Evolutionary conservation across 371 early-diverging fungal species (phyloP), one percentile per base, ranked within the genome.

Genomic region (Mortierella sp.): DNA sequence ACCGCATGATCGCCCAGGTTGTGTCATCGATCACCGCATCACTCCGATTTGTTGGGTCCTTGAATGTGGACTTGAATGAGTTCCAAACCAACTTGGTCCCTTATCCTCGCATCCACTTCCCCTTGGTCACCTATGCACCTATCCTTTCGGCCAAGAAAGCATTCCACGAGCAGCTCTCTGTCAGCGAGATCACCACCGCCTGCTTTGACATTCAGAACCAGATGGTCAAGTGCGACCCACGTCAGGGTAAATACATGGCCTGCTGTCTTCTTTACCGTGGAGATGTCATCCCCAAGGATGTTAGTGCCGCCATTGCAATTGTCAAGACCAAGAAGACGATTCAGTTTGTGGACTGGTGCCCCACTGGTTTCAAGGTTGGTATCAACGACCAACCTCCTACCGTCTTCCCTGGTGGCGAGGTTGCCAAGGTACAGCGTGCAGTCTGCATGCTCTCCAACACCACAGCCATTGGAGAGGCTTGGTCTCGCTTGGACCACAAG

Each of bases 11-110:
- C 85, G 99, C 99, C 67, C 99, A 99, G 88, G 99, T 99, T 49
- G 99, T 99, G 45, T 99, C 99, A 43, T 99, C 99, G 66, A 98
- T 99, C 90, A 99, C 99, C 64, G 98, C 99, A 26, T 98, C 99
- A 49, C 92, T 99, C 54, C 96, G 99, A 84, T 99, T 99, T 89
- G 95, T 94, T 72, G 99, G 99, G 64, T 93, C 95, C 43, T 90
- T 98, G 77, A 98, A 98, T 87, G 98, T 97, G 37, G 99, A 98
- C 86, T 86, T 98, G 86, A 96, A 93, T 72, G 98, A 98, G 88
- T 97, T 97, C 92, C 97, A 97, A 87, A 97, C 98, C 74, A 98
- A 98, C 89, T 89, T 98, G 87, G 97, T 98, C 30, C 99, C 99
- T 37, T 98, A 96, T 88, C 99, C 98, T 70, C 95, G 97, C 87